These are phyloP conservation scores for Odontarrhena argentea DNA, from an alignment of 345 rosid genomes.

Conservation along the genomic window DNA sequence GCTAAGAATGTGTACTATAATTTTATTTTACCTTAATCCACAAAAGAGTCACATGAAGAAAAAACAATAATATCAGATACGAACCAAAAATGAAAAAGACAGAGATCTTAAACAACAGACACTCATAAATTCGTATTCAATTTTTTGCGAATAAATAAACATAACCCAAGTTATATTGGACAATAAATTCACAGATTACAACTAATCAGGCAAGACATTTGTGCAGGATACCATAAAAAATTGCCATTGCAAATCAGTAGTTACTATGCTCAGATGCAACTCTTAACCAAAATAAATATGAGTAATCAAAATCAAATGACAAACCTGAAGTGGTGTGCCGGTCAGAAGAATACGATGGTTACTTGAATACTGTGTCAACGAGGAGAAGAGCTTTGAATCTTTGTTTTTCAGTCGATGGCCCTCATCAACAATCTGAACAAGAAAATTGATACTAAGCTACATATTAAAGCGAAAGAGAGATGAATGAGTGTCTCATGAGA, in stretches of 20 bases:
- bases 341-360: conserved; percentile 93
- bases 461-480: conserved; percentile 21
- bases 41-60: not conserved
- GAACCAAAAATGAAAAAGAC: not conserved
- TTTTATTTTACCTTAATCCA: not conserved
- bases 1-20: not conserved
- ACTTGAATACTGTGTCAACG: conserved; percentile 88
- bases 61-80: not conserved
- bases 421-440: conserved; percentile 93
- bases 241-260: conserved; percentile 9
- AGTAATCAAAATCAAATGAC: conserved; percentile 39
- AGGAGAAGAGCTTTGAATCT: conserved; percentile 90
- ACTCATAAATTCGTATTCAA: not conserved
- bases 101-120: not conserved
- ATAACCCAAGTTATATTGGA: not conserved
- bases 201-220: not conserved
- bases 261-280: conserved; percentile 25
- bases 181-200: conserved; percentile 1
- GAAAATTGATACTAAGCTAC: conserved; percentile 37
- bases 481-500: conserved; percentile 18
- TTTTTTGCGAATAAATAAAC: not conserved
- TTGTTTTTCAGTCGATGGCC: conserved; percentile 99
- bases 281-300: not conserved
- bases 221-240: conserved; percentile 12
- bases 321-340: conserved; percentile 99